phyloP scores from a whole-genome alignment of 108 stramenopile species.

The Mediolabrus comicus region DNA sequence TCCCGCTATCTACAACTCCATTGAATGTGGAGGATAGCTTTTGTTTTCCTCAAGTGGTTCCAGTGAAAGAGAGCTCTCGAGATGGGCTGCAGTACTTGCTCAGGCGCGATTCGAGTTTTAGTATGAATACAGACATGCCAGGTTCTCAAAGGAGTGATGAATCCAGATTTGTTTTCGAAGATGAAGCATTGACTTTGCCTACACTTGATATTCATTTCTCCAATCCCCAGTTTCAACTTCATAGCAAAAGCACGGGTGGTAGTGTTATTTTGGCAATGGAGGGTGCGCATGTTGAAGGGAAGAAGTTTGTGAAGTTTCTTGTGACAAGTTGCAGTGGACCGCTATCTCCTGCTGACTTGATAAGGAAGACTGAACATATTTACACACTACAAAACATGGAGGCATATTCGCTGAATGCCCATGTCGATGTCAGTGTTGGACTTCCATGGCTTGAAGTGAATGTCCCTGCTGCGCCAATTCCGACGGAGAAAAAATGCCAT shows the following conservation, averaged over 20 bases:
- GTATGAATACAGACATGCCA: conserved; percentile 1
- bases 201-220: conserved; percentile 56
- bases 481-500: neutral
- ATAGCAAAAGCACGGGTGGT: conserved; percentile 43
- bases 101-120: conserved; percentile 6
- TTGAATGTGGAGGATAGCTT: neutral
- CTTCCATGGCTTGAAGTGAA: conserved; percentile 58
- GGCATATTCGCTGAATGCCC: conserved; percentile 12
- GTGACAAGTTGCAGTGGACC: conserved; percentile 14
- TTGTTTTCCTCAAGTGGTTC: neutral
- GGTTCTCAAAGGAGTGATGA: neutral
- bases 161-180: neutral
- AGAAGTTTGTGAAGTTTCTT: conserved; percentile 42
- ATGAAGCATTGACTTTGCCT: conserved; percentile 20
- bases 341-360: conserved; percentile 32
- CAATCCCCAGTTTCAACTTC: conserved; percentile 57
- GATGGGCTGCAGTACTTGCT: conserved; percentile 36
- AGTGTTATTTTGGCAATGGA: conserved; percentile 55
- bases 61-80: neutral
- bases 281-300: conserved; percentile 51
- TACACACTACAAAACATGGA: conserved; percentile 30
- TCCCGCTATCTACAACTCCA: neutral
- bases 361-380: conserved; percentile 40
- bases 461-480: neutral
- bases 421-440: conserved; percentile 26